Evolutionary conservation across 352 stramenopile genomes (phyloP), one percentile per base, ranked within the genome.

Genomic region (Phytopythium ostracodes): DNA sequence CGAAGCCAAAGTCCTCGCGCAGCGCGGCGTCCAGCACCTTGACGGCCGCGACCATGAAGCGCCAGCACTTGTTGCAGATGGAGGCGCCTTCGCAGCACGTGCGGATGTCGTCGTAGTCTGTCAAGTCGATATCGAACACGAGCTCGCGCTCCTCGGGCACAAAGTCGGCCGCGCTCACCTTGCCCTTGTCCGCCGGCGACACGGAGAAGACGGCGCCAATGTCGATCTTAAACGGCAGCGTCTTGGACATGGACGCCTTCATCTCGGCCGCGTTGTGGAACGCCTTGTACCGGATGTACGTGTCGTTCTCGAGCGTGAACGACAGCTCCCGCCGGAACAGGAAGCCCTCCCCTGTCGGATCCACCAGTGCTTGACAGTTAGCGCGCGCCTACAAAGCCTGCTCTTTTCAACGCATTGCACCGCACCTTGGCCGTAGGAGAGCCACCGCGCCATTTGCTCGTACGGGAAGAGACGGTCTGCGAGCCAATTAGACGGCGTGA

Each of bases 41-140:
- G 27, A 99, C 87, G 12, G 98, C 97, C 53, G 97, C 97, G 22
- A 91, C 79, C 97, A 99, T 99, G 67, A 99, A 99, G 38, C 82
- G 86, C 98, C 98, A 99, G 83, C 97, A 99, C 60, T 88, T 86
- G n/a, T 64, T 52, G 70, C 96, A 98, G 38, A 98, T 98, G 61
- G 84, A 62, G 6, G 94, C 94, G 31, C 87, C 92, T 29, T 85
- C 77, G 70, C 94, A 98, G 80, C 97, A 99, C 44, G 94, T 98
- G 33, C 97, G 91, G 49, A 99, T 96, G 67, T 98, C 94, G 74
- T 99, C 97, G 88, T 99, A 99, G 79, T 99, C 98, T 1, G 97
- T 99, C 12, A 99, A 76, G 97, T 99, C 98, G 68, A 99, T 98
- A 96, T 99, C 98, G 71, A 99, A 99, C 33, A 99, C 97, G 18